These are phyloP conservation scores for Polyporus tsugae DNA, from an alignment of 1,284 basidiomycete species.

Conservation along the genomic window DNA sequence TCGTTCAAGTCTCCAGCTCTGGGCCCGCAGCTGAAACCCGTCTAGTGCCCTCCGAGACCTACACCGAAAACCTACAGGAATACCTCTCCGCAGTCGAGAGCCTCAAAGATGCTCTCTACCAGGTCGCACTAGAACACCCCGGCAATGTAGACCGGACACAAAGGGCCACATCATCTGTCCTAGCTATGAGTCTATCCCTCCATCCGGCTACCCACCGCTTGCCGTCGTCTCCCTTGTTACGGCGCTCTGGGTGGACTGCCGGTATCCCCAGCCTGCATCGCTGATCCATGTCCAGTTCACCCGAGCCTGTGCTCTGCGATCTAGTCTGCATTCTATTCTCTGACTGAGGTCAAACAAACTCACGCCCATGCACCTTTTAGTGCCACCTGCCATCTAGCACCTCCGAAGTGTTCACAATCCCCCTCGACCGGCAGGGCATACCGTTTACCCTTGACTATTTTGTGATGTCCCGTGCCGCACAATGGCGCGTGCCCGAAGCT, in stretches of 20 bases:
- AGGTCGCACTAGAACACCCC: slow-evolving; percentile 73
- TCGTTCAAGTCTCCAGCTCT: slow-evolving; percentile 43
- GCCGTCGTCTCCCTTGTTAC: neutral
- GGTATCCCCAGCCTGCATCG: slow-evolving; percentile 14
- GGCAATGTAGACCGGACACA: slow-evolving; percentile 52
- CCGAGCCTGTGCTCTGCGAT: slow-evolving; percentile 17
- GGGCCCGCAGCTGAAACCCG: slow-evolving; percentile 28
- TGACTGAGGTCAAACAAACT: slow-evolving; percentile 20
- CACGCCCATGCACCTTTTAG: slow-evolving; percentile 42
- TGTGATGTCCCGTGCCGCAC: slow-evolving; percentile 66
- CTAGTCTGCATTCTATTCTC: slow-evolving; percentile 3
- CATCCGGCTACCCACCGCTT: slow-evolving; percentile 11
- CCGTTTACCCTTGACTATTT: slow-evolving; percentile 78
- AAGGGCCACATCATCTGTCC: slow-evolving; percentile 77
- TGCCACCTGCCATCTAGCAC: slow-evolving; percentile 66
- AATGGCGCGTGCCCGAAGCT: slow-evolving; percentile 66
- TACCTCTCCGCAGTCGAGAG: slow-evolving; percentile 24
- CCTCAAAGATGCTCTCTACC: slow-evolving; percentile 62
- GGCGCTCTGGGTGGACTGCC: slow-evolving; percentile 20
- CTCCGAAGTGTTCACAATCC: slow-evolving; percentile 66
- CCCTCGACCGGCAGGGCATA: slow-evolving; percentile 52
- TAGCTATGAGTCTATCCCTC: slow-evolving; percentile 62
- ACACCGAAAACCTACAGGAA: slow-evolving; percentile 43
- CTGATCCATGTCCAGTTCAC: slow-evolving; percentile 11
- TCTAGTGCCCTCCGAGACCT: slow-evolving; percentile 48